Percentiles rank a stretch among this genome's conserved stretches.
phyloP scores from a whole-genome alignment of 1,284 basidiomycete genomes.

The Peniophora sp. region DNA sequence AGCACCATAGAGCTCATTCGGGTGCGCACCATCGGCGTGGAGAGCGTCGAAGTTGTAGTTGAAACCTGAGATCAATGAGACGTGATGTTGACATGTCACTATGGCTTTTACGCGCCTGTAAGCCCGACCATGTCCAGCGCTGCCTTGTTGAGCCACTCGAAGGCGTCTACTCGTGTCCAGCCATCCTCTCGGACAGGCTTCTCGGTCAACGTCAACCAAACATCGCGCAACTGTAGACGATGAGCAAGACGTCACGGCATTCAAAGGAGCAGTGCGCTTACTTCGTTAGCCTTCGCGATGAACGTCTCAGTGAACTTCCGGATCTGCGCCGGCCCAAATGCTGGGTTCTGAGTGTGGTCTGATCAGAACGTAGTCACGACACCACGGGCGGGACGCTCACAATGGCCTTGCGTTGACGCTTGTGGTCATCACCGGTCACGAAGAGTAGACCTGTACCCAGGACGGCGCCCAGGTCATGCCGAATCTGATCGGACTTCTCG shows the following conservation, averaged over 20 bases:
- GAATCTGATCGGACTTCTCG: constrained; percentile 32
- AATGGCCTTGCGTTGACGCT: constrained; percentile 3
- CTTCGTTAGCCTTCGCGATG: constrained; percentile 20
- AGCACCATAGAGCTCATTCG: constrained; percentile 32
- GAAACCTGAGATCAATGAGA: constrained; percentile 28
- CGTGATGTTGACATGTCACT: no score
- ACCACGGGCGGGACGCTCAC: neutral
- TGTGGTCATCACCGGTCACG: neutral
- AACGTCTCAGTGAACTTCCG: constrained; percentile 25
- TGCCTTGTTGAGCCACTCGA: constrained; percentile 32
- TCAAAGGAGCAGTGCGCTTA: constrained; percentile 1
- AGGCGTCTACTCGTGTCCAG: constrained; percentile 26
- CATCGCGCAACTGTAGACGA: constrained; percentile 17
- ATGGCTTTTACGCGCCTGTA: constrained; percentile 23
- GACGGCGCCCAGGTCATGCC: constrained; percentile 27
- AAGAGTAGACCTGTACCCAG: constrained; percentile 32
- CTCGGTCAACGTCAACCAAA: constrained; percentile 10
- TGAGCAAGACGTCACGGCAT: neutral
- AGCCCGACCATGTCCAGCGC: constrained; percentile 44
- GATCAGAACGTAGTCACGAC: neutral
- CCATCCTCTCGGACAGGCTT: constrained; percentile 5
- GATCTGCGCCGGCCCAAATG: constrained; percentile 23
- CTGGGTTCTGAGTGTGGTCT: constrained; percentile 16
- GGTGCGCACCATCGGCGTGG: constrained; percentile 13
- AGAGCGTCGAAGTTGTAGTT: constrained; percentile 43